Evolutionary conservation across 1,139 yeast genomes (phyloP), one percentile per base, ranked within the genome.

Genomic region (Blastobotrys malaysiensis): DNA sequence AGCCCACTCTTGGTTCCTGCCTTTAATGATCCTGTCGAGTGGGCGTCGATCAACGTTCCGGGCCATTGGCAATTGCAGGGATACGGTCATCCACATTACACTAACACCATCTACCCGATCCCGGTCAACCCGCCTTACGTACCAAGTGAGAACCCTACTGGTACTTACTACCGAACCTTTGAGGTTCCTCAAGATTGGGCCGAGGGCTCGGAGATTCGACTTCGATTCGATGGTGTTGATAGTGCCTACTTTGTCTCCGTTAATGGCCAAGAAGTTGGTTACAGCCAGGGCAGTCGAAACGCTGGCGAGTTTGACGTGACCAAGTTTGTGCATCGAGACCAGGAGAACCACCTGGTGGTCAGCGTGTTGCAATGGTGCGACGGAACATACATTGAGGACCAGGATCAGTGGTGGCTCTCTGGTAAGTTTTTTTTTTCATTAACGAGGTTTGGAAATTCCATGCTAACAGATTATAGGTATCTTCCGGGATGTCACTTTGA

Each of bases 31-130:
- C 20, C 13, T 43, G 31, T 21, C 22, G 31, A 45, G 31, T 45
- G 31, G 27, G 22, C 13, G n/a, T 43, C 22, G 6, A 59, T 70
- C 19, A 36, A 51, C 1, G 74, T 71, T 16, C 74, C 74, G 1
- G 72, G 73, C 7, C 68, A 68, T 55, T 70, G 73, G 73, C 73
- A 71, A 58, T 58, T 69, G 21, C 71, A 69, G 56, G 73, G 72
- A 5, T 65, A 57, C 52, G 73, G 73, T 2, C 57, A 54, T 3
- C 74, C 74, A 6, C 69, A 65, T 20, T 71, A 71, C 52, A 71
- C 74, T 9, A 71, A 71, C 54, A 61, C 62, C 16, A 63, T 62
- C 18, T 69, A 60, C 52, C 73, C 73, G 13, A 66, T 71, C 56
- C 68, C 71, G 2, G 66, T 64, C 31, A 61, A 69, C 53, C 73